Evolutionary conservation across 805 yeast species (phyloP), one percentile per base, ranked within the genome.

Genomic region (Candida montana): DNA sequence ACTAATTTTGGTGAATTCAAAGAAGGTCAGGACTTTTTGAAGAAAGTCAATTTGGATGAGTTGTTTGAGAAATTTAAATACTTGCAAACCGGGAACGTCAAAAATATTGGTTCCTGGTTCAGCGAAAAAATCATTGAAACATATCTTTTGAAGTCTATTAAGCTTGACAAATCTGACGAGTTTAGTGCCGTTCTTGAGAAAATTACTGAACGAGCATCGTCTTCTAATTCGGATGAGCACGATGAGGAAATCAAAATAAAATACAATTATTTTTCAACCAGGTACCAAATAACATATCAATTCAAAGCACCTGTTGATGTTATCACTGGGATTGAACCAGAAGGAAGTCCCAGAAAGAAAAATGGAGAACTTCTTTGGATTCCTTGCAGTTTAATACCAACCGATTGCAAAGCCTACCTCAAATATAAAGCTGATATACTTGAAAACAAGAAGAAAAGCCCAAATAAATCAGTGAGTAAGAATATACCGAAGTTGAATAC

Each of bases 291-390:
- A 2, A n/a, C 20, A 2, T 35, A 32, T 23, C 33, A 40, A 17
- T 33, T 46, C 11, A 35, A 39, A 8, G 32, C 28, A 19, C 31
- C 40, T 8, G 31, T 24, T 7, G 30, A 34, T 13, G 16, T n/a
- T 13, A 3, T 26, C 4, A 34, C 31, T 6, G 37, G 37, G 6
- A 6, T 15, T 24, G 31, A 34, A 4, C 38, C 38, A 5, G 21
- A 27, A 13, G 19, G 9, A 9, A 42, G 41, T 15, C 44, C 41
- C 8, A 40, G 40, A 18, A 41, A 35, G 24, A 40, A 38, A 19
- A 35, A 43, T 7, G 49, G 49, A 9, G 46, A 46, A 15, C 29
- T 46, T 6, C 31, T 33, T 11, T 46, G 42, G 40, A 20, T 46
- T 3, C 49, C 49, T 5, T 10, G 16, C 10, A 35, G 23, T 4